Evolutionary conservation across 495 filamentous ascomycete species (phyloP).

Genomic region (Terfezia boudieri): DNA sequence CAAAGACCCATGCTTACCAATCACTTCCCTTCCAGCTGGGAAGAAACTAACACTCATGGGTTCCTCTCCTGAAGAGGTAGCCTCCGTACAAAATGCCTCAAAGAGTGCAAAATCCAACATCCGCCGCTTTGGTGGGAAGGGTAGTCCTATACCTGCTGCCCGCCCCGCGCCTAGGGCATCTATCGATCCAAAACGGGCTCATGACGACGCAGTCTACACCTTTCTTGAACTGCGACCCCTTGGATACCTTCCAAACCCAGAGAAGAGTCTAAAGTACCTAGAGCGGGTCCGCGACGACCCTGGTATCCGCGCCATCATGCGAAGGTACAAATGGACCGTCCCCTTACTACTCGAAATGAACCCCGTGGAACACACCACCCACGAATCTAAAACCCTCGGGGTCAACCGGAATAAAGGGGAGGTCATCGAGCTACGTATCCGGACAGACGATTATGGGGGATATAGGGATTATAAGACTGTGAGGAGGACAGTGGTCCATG

Average conservation of each 20-base stretch:
- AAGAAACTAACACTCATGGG: no score
- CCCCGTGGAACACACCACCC: slow-evolving; percentile 57
- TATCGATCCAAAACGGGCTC: no score
- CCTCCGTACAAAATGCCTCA: no score
- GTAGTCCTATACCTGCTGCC: no score
- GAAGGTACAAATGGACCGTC: slow-evolving; percentile 64
- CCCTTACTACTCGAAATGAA: slow-evolving; percentile 87
- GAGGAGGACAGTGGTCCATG: slow-evolving; percentile 78
- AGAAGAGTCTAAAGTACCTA: slow-evolving; percentile 46
- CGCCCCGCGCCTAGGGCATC: no score
- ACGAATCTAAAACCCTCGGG: slow-evolving; percentile 56
- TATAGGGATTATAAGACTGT: slow-evolving; percentile 82
- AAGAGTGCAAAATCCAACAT: no score
- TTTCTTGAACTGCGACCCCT: slow-evolving; percentile 30
- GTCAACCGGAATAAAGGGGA: slow-evolving; percentile 75
- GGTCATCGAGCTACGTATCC: slow-evolving; percentile 70
- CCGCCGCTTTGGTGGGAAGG: no score
- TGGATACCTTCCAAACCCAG: slow-evolving; percentile 51
- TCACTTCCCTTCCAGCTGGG: no score
- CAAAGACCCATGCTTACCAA: slow-evolving; percentile 33
- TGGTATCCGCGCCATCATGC: slow-evolving; percentile 66
- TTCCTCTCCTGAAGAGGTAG: no score
- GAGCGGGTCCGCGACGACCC: slow-evolving; percentile 57
- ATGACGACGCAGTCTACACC: no score
- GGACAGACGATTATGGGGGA: slow-evolving; percentile 86